Evolutionary conservation across 495 filamentous ascomycete species (phyloP), one percentile per base, ranked within the genome.

Genomic region (Hamigera avellanea): DNA sequence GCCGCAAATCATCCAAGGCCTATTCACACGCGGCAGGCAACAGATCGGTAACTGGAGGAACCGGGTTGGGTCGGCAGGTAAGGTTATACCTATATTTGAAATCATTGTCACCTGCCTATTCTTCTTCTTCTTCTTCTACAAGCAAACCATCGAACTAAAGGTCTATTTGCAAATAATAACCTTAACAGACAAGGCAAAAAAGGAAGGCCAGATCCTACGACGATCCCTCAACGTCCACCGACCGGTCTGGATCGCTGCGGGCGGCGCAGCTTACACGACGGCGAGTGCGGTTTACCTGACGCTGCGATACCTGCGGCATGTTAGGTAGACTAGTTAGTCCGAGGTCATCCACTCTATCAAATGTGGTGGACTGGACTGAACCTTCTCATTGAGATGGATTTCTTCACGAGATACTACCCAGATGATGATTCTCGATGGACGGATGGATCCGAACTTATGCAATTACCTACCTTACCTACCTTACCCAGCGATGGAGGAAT

Each of bases 171-270:
- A 28, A 35, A 41, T 17, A 8, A 32, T 29, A 26, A n/a, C n/a
- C n/a, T n/a, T 33, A 29, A 40, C 32, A 30, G 23, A 17, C 16
- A 15, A 55, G 48, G 54, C 40, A 37, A 48, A 42, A 44, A 56
- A 61, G 47, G 52, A 48, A 41, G 46, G 39, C 15, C 43, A 57
- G 29, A 12, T 65, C 36, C 44, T 67, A 0, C 48, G 46, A 27
- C 62, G 56, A 17, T 67, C 63, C 6, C 43, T 67, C 14, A 52
- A 36, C 23, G 48, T 54, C 19, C 63, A 67, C 32, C 50, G 54
- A 36, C 63, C 63, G 1, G 62, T 67, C 33, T 67, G 63, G 63
- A 25, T 62, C 13, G 51, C 61, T 3, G 63, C 56, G 6, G 52
- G 36, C 1, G 61, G 56, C 12, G 63, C 50, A 25, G 45, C 52